phyloP scores from a whole-genome alignment of 176 grass and related monocot genomes.

The Juncus inflexus region DNA sequence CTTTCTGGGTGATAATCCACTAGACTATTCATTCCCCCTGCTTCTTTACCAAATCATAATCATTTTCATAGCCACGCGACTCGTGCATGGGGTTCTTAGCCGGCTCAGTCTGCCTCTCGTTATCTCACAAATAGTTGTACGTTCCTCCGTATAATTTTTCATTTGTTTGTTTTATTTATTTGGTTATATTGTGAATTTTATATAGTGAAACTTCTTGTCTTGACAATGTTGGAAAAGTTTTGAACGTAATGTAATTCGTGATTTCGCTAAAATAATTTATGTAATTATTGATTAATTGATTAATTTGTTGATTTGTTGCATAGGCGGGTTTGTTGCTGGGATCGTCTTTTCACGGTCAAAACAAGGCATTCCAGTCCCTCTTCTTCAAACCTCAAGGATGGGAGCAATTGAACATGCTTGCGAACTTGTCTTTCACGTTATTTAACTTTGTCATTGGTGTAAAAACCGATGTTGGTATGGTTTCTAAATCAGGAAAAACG shows the following conservation, averaged over 20 bases:
- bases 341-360: constrained; percentile 41
- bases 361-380: constrained; percentile 16
- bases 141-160: not conserved
- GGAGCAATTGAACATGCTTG: constrained; percentile 58
- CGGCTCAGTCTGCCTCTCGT: constrained; percentile 39
- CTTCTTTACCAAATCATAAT: constrained; percentile 54
- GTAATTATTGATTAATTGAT: too few species aligned
- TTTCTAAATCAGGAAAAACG: constrained; percentile 62
- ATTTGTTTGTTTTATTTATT: not conserved
- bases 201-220: not conserved
- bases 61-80: constrained; percentile 40
- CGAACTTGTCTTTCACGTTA: constrained; percentile 48
- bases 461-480: constrained; percentile 73
- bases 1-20: constrained; percentile 70
- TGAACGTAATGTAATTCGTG: too few species aligned
- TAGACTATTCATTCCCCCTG: constrained; percentile 70
- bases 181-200: not conserved
- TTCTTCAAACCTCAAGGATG: constrained; percentile 53
- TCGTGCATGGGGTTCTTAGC: constrained; percentile 34
- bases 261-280: too few species aligned
- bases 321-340: constrained; percentile 62
- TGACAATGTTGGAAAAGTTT: too few species aligned
- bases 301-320: not conserved
- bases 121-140: constrained; percentile 74
- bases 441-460: constrained; percentile 68